phyloP scores from a whole-genome alignment of 257 asterid genomes.

The Solanum pinnatisectum region DNA sequence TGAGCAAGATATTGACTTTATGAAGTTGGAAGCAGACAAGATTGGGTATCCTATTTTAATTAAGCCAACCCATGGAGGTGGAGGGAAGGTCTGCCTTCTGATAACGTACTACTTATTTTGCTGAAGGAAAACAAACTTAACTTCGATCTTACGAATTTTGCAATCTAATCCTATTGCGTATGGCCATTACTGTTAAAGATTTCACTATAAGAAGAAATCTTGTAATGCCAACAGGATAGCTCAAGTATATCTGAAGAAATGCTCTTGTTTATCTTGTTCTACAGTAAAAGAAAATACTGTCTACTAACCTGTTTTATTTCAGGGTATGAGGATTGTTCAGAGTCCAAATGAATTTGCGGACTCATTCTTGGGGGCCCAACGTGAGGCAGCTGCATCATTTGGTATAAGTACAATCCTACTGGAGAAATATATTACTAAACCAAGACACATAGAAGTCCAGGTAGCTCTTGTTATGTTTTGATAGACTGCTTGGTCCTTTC shows the following conservation, averaged over 20 bases:
- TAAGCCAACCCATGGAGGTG: constrained; percentile 99
- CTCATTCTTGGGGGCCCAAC: constrained; percentile 89
- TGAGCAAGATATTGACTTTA: constrained; percentile 77
- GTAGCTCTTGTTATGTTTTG: constrained; percentile 26
- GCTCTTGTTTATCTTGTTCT: background rate
- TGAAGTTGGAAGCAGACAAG: constrained; percentile 89
- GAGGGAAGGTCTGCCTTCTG: constrained; percentile 68
- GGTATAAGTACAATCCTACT: constrained; percentile 79
- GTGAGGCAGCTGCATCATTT: constrained; percentile 99
- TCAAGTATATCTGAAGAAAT: background rate
- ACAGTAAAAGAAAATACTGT: background rate
- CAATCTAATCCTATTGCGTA: background rate
- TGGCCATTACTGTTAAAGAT: background rate
- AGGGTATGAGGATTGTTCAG: constrained; percentile 99
- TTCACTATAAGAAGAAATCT: background rate
- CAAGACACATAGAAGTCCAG: constrained; percentile 99
- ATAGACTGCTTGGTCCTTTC: background rate
- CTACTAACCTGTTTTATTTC: constrained; percentile 12
- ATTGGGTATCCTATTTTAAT: constrained; percentile 92
- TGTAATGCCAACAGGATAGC: background rate
- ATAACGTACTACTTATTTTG: background rate
- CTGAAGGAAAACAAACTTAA: background rate
- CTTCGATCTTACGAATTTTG: background rate
- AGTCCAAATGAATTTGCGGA: constrained; percentile 71
- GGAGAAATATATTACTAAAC: constrained; percentile 92